phyloP scores from a whole-genome alignment of 345 rosid genomes.

The Eucalyptus fibrosa region DNA sequence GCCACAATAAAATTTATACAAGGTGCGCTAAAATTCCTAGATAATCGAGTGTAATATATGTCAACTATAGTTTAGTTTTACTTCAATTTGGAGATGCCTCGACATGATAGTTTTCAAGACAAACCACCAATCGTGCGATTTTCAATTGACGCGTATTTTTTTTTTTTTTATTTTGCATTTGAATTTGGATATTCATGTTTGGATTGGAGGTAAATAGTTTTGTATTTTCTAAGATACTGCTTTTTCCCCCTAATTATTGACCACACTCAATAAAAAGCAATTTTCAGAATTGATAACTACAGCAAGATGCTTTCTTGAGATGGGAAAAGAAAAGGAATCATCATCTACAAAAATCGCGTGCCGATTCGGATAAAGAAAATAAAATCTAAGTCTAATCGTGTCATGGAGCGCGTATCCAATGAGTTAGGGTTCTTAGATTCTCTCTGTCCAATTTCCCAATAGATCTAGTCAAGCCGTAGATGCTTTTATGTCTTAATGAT shows the following conservation, averaged over 20 bases:
- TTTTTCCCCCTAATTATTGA: background rate
- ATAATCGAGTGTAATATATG: background rate
- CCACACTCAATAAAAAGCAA: background rate
- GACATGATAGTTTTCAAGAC: background rate
- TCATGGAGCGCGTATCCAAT: background rate
- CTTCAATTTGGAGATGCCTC: background rate
- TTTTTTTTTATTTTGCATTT: accelerated
- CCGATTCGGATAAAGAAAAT: background rate
- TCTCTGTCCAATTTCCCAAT: background rate
- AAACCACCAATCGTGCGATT: accelerated
- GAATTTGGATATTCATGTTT: background rate
- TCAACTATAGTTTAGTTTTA: background rate
- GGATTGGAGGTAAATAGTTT: background rate
- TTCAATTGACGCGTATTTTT: background rate
- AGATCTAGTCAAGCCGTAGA: background rate
- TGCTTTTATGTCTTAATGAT: background rate
- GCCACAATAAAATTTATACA: background rate
- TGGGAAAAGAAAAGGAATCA: background rate
- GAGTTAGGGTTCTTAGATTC: background rate
- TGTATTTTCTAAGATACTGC: background rate
- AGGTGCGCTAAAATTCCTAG: too few relatives aligned
- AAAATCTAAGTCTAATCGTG: background rate
- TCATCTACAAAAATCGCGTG: background rate
- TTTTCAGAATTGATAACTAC: background rate
- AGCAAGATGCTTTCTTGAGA: background rate